These are phyloP conservation scores for Myriosclerotinia curreyana DNA, from an alignment of 2,329 filamentous ascomycete species.

Conservation along the genomic window DNA sequence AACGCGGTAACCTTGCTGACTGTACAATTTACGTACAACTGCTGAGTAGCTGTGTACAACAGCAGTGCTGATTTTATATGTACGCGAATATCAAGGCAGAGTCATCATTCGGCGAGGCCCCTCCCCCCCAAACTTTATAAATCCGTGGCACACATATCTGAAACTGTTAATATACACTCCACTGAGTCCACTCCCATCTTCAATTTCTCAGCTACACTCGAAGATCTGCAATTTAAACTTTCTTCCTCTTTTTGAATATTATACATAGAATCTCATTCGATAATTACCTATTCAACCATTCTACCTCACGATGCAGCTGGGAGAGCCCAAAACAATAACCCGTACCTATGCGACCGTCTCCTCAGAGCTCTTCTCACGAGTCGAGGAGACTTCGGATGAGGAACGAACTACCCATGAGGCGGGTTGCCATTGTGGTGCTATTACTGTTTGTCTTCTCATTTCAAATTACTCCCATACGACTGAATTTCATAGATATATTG, in stretches of 20 bases:
- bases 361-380: neutral
- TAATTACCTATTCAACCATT: neutral
- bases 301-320: neutral
- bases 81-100: neutral
- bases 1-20: no score
- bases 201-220: neutral
- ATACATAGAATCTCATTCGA: neutral
- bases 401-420: constrained; percentile 46
- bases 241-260: neutral
- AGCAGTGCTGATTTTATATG: neutral
- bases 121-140: no score
- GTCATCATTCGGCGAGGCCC: no score
- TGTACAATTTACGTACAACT: neutral
- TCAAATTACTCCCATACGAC: neutral
- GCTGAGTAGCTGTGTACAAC: neutral
- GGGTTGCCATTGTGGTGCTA: constrained; percentile 55
- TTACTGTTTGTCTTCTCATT: constrained; percentile 30
- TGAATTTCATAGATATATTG: neutral
- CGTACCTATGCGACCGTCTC: constrained; percentile 20
- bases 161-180: neutral
- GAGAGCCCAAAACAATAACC: neutral
- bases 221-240: neutral
- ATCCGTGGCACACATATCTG: neutral
- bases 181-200: neutral
- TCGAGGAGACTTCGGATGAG: constrained; percentile 25